Base-by-base conservation (phyloP, 1,284 basidiomycete genomes). In the Papiliotrema terrestris region DNA sequence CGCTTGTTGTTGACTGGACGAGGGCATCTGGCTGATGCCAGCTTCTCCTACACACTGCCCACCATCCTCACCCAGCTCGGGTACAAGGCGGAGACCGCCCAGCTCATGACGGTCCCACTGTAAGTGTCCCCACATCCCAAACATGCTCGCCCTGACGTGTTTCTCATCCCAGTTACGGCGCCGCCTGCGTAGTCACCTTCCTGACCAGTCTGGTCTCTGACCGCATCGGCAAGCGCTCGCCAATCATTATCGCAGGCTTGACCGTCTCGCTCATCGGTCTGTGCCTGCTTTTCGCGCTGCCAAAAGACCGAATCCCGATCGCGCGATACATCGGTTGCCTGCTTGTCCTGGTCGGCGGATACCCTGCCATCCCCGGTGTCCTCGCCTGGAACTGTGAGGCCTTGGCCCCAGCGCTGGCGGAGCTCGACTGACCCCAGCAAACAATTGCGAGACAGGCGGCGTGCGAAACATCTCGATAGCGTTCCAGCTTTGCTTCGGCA, bases 71-170 rank as follows among this genome's bases (percentile, higher is more conserved):
- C 51, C 2, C 55, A 61, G 52, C 53, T 69, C 44, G 67, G 67
- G 11, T 65, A 60, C 63, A 45, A 49, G 23, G 61, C 63, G 8
- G 60, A 52, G 8, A 57, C 58, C 17, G 65, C 65, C 8, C 65
- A 67, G 53, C 53, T 67, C 14, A 49, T 67, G 41, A 63, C 61
- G 1, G 55, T 65, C 22, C 65, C 65, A n/a, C 32, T 61, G 17
- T 63, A 41, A 8, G 39, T 41, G 8, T 8, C 5, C 39, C 39
- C 17, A 20, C 39, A 8, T 17, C 39, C 15, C 17, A n/a, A 15
- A 11, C 36, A 9, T 37, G 4, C 6, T 41, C 20, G 15, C 17
- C 15, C 6, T 17, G 39, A 8, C 20, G 39, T 17, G 8, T 20
- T 17, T 5, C 39, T 41, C 5, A 41, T 15, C 20, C 20, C 39